Percentiles rank a stretch among this genome's conserved stretches.
Evolutionary conservation across 305 asterid genomes (phyloP).

Genomic region (Solanum chacoense): DNA sequence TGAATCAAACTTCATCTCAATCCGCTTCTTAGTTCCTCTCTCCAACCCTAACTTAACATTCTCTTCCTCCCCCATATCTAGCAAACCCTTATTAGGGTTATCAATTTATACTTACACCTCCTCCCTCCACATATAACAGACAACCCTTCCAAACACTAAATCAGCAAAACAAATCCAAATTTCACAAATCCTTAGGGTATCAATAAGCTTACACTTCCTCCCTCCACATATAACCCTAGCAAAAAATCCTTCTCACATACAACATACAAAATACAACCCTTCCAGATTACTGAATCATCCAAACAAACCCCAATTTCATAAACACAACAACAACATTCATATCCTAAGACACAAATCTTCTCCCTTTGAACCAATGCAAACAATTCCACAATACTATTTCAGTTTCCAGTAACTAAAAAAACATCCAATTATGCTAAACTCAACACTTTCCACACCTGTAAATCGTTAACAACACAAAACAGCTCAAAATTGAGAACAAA

Average conservation of each 20-base stretch:
- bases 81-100: neutral
- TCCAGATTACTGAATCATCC: neutral
- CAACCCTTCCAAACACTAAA: neutral
- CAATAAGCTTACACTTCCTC: neutral
- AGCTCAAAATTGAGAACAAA: neutral
- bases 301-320: neutral
- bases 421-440: neutral
- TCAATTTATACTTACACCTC: neutral
- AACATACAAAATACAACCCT: neutral
- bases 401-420: neutral
- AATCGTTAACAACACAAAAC: neutral
- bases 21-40: neutral
- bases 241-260: neutral
- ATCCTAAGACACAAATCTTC: neutral
- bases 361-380: neutral
- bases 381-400: neutral
- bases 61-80: conserved; percentile 3
- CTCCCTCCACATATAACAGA: neutral
- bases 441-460: neutral
- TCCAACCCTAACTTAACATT: neutral
- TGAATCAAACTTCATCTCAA: conserved; percentile 33
- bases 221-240: neutral
- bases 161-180: neutral
- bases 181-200: neutral
- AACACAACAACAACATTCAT: neutral